Conservation (phyloP, 2,329 filamentous ascomycete species). For the Fusarium nisikadoi region DNA sequence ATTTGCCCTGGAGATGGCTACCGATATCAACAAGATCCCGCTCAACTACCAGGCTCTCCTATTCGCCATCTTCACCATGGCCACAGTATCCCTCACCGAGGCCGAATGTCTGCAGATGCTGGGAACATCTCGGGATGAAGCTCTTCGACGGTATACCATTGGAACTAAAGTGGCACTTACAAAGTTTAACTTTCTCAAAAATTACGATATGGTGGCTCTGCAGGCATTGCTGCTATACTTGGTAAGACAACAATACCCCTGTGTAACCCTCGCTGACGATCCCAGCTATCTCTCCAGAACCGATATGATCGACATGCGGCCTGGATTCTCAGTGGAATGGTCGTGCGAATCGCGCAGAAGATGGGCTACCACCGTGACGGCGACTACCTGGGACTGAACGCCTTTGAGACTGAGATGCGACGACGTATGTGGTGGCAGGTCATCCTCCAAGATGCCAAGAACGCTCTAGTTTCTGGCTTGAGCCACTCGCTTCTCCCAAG, state of each 20-base stretch:
- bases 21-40: slow-evolving; percentile 64
- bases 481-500: slow-evolving; percentile 62
- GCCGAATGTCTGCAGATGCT: slow-evolving; percentile 66
- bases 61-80: slow-evolving; percentile 73
- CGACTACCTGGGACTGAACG: slow-evolving; percentile 63
- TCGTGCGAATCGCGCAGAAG: slow-evolving; percentile 72
- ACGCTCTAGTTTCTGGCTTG: slow-evolving; percentile 67
- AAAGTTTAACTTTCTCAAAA: slow-evolving; percentile 66
- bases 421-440: slow-evolving; percentile 75
- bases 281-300: slow-evolving; percentile 65
- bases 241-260: slow-evolving; percentile 47
- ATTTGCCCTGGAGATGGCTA: slow-evolving; percentile 70
- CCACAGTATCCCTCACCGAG: slow-evolving; percentile 64
- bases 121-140: slow-evolving; percentile 60
- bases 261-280: slow-evolving; percentile 16
- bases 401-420: slow-evolving; percentile 75
- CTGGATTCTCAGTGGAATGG: slow-evolving; percentile 70
- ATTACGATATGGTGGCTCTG: slow-evolving; percentile 66
- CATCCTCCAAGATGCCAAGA: slow-evolving; percentile 66
- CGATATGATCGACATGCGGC: slow-evolving; percentile 68
- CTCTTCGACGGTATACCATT: slow-evolving; percentile 62
- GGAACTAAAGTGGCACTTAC: slow-evolving; percentile 63
- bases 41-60: slow-evolving; percentile 70
- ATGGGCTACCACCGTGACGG: slow-evolving; percentile 75
- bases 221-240: slow-evolving; percentile 69